These are phyloP conservation scores for Hippophae rhamnoides DNA, from an alignment of 306 rosid genomes.

Conservation along the genomic window DNA sequence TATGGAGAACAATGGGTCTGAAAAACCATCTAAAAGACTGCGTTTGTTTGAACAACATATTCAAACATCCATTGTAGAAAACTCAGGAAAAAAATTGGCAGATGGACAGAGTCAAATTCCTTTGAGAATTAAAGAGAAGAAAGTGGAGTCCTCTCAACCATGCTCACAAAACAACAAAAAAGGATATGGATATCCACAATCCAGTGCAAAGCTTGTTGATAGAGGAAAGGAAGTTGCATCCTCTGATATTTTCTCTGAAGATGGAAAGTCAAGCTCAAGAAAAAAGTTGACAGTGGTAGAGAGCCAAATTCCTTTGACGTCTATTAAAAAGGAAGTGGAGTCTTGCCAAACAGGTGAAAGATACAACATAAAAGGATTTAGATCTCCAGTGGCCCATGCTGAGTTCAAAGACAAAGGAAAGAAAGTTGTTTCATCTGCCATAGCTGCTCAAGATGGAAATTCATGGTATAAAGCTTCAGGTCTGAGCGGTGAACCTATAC, in stretches of 20 bases:
- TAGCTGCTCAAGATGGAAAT: no score
- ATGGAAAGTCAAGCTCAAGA: conserved; percentile 16
- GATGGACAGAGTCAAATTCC: conserved; percentile 17
- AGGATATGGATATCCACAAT: conserved; percentile 13
- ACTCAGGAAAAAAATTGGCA: conserved; percentile 12
- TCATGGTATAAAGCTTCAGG: no score
- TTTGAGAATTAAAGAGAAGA: conserved; percentile 13
- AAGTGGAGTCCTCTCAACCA: conserved; percentile 17
- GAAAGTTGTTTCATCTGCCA: no score
- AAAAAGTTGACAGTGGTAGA: conserved; percentile 16
- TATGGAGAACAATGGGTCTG: conserved; percentile 14
- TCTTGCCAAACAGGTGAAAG: no score
- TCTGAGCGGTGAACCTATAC: neutral
- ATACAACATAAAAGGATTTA: no score
- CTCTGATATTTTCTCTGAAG: conserved; percentile 13
- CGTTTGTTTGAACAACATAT: conserved; percentile 25
- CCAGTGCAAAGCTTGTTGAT: conserved; percentile 14
- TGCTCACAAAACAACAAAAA: conserved; percentile 17
- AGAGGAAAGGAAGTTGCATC: conserved; percentile 15
- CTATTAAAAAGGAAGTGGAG: no score
- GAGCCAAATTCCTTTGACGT: neutral
- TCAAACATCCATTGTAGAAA: conserved; percentile 6
- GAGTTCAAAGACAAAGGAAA: no score
- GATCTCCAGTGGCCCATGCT: no score
- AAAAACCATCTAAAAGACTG: conserved; percentile 24